Evolutionary conservation across 495 filamentous ascomycete genomes (phyloP).

Genomic region (Aspergillus homomorphus): DNA sequence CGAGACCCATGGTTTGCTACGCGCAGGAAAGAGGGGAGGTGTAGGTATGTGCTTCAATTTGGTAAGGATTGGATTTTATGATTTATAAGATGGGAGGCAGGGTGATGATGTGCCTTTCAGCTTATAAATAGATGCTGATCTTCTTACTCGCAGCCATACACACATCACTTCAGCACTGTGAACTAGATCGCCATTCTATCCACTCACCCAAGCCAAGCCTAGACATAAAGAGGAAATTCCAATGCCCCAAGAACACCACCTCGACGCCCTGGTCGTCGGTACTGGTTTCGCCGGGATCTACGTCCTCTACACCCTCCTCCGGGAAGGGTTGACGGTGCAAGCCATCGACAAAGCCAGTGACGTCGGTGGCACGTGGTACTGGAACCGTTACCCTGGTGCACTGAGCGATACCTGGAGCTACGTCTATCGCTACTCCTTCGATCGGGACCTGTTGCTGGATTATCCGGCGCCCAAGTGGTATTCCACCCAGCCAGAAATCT

Average conservation of each 20-base stretch:
- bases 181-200: too few relatives aligned
- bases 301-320: constrained; percentile 31
- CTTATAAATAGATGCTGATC: too few relatives aligned
- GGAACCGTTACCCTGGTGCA: constrained; percentile 28
- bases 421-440: constrained; percentile 29
- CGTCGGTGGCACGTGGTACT: constrained; percentile 51
- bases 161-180: too few relatives aligned
- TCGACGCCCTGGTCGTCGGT: constrained; percentile 54
- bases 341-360: constrained; percentile 44
- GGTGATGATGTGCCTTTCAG: too few relatives aligned
- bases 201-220: too few relatives aligned
- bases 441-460: constrained; percentile 18
- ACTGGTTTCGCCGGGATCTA: constrained; percentile 48
- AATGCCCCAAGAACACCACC: constrained; percentile 18
- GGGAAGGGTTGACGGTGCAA: constrained; percentile 36
- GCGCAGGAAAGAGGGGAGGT: too few relatives aligned
- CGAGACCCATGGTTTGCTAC: too few relatives aligned
- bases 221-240: too few relatives aligned
- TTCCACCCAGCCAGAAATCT: constrained; percentile 20
- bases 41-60: too few relatives aligned
- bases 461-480: constrained; percentile 22
- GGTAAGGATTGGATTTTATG: too few relatives aligned
- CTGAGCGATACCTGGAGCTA: constrained; percentile 14
- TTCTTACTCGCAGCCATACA: too few relatives aligned
- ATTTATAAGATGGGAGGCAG: too few relatives aligned